A percentile compares a stretch with the other conserved stretches of the same genome.
Evolutionary conservation across 345 rosid genomes (phyloP).

Genomic region (Gossypium raimondii): DNA sequence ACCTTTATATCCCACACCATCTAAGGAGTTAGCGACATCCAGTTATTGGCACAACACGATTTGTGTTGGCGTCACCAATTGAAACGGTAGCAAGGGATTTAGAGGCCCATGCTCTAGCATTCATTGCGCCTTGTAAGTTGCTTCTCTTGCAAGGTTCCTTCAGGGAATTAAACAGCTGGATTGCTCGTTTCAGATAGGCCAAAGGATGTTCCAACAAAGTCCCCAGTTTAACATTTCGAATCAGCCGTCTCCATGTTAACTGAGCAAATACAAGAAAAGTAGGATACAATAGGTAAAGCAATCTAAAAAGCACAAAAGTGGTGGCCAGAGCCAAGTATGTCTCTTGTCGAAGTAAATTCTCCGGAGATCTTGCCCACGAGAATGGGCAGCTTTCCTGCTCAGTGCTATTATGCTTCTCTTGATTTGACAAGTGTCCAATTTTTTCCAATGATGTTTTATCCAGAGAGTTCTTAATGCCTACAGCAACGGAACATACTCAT

Average conservation of each 20-base stretch:
- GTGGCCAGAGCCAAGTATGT: slow-evolving; percentile 75
- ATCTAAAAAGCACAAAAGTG: slow-evolving; percentile 59
- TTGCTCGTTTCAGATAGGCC: slow-evolving; percentile 47
- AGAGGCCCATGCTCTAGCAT: slow-evolving; percentile 88
- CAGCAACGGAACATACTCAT: slow-evolving; percentile 15
- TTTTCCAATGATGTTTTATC: slow-evolving; percentile 37
- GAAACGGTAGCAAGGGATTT: slow-evolving; percentile 93
- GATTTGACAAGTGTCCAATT: slow-evolving; percentile 35
- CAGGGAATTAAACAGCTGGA: slow-evolving; percentile 48
- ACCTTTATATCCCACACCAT: neutral
- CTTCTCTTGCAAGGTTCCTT: slow-evolving; percentile 82
- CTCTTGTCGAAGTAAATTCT: slow-evolving; percentile 74
- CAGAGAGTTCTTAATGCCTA: slow-evolving; percentile 48
- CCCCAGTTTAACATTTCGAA: slow-evolving; percentile 40
- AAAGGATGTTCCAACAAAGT: slow-evolving; percentile 62
- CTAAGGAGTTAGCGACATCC: slow-evolving; percentile 27
- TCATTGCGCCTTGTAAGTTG: slow-evolving; percentile 85
- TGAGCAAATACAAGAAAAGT: slow-evolving; percentile 35
- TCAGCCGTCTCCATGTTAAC: slow-evolving; percentile 44
- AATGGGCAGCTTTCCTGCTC: slow-evolving; percentile 84
- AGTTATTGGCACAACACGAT: slow-evolving; percentile 36
- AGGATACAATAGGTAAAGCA: slow-evolving; percentile 55
- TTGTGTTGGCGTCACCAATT: slow-evolving; percentile 75
- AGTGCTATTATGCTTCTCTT: slow-evolving; percentile 38
- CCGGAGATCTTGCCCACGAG: slow-evolving; percentile 95